Percentiles rank a stretch among this genome's conserved stretches.
phyloP scores from a whole-genome alignment of 2,329 filamentous ascomycete species.

The Huntiella decipiens region DNA sequence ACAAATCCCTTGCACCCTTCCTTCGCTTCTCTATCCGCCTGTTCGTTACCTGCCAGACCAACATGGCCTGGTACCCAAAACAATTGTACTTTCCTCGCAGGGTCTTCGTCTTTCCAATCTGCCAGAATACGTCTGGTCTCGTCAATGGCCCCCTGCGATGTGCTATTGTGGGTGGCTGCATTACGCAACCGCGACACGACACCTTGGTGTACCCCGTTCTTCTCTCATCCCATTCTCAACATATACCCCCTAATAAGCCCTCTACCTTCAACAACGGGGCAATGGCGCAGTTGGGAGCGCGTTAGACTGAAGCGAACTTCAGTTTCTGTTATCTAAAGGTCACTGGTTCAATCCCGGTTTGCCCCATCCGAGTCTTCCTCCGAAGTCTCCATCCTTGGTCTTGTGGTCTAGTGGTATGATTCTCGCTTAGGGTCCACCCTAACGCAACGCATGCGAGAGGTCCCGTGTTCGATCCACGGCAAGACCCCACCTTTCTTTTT shows the following conservation, averaged over 20 bases:
- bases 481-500: slow-evolving; percentile 7
- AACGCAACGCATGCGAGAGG: slow-evolving; percentile 14
- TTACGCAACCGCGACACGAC: no score
- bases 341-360: slow-evolving; percentile 7
- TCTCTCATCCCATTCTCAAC: no score
- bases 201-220: no score
- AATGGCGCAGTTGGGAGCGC: slow-evolving; percentile 5
- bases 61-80: no score
- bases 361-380: background rate
- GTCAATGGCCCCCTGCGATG: no score
- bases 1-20: no score
- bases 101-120: no score
- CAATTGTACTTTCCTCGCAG: no score
- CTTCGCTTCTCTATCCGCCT: no score
- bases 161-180: no score
- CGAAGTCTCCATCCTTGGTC: slow-evolving; percentile 16
- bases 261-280: background rate
- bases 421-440: slow-evolving; percentile 43
- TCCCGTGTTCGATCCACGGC: slow-evolving; percentile 15
- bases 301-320: slow-evolving; percentile 7
- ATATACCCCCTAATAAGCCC: background rate
- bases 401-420: slow-evolving; percentile 51
- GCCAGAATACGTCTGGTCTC: no score
- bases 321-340: slow-evolving; percentile 8
- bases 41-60: no score